Base-by-base conservation (phyloP, 148 eudicot species). In the Rhododendron ovatum region DNA sequence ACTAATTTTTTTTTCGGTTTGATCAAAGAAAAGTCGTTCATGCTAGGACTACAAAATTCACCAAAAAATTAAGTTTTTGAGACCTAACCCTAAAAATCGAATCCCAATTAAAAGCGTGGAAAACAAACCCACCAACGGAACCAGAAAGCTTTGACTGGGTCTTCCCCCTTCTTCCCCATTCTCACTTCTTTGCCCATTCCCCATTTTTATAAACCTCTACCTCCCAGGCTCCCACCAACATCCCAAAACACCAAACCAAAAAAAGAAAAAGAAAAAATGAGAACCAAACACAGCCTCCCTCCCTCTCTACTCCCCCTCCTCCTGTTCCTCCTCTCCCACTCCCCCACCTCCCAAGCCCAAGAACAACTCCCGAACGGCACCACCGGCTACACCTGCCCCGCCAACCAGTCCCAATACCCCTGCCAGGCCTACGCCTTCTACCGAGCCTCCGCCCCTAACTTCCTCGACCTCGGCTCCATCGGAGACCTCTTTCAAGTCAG, bases 401-500 rank as follows among this genome's bases (percentile, higher is more conserved):
- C 86, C 71, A 89, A 88, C 91, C 82, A 84, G 50, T 88, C 91
- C 51, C 2, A 86, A 39, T 88, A 87, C 86, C 92, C 98, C 0
- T 96, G 99, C 84, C 92, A 90, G 77, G 88, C 98, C 30, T 96
- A 93, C 76, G 98, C 90, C 82, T 91, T 88, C 57, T 96, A 88
- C 92, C 82, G 92, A 45, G 91, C 98, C 80, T 30, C 15, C 6
- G 15, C 92, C 3, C 92, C 95, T 0, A 41, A 80, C 63, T 87
- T 78, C 82, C 93, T 89, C 4, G 93, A 96, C 86, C 86, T 96
- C 0, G 99, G 93, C 59, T 69, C 95, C 85, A 84, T 95, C 67
- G 92, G 90, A 35, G 98, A 96, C 81, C 94, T 96, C 71, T 96
- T 96, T 90, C 87, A 90, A 24, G 86, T 93, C 35, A 95, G 98